These are phyloP conservation scores for Penicillium polonicum DNA, from an alignment of 2,329 filamentous ascomycete genomes.

Conservation along the genomic window DNA sequence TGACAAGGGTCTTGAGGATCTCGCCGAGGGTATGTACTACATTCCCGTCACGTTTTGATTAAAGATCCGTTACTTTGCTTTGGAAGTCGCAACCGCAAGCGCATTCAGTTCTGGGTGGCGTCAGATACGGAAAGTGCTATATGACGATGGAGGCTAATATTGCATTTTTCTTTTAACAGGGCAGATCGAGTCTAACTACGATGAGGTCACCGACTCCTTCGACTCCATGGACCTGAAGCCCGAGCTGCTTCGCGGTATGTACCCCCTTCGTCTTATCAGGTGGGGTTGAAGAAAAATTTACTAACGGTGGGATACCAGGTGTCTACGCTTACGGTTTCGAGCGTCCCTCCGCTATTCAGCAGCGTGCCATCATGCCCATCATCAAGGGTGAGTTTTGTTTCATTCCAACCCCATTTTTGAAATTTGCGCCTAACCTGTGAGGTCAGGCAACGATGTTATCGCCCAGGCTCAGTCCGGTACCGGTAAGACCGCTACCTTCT, in stretches of 20 bases:
- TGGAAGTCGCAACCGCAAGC: background rate
- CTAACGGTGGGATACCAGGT: conserved; percentile 51
- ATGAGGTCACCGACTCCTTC: conserved; percentile 99
- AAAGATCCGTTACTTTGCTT: background rate
- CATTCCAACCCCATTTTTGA: background rate
- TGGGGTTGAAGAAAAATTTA: conserved; percentile 28
- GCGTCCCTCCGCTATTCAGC: conserved; percentile 98
- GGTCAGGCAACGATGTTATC: conserved; percentile 90
- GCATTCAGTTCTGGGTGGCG: conserved; percentile 10
- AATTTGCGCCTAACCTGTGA: conserved; percentile 14
- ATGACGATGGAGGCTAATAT: conserved; percentile 17
- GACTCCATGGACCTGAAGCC: conserved; percentile 96
- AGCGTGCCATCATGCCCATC: conserved; percentile 99
- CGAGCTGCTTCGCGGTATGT: conserved; percentile 90
- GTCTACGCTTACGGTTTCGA: conserved; percentile 99
- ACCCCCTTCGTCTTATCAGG: conserved; percentile 15
- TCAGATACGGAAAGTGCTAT: conserved; percentile 1
- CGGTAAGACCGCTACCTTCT: conserved; percentile 99
- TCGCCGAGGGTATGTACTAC: conserved; percentile 78
- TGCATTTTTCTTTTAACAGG: conserved; percentile 54
- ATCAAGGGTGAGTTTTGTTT: conserved; percentile 80
- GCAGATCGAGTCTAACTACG: conserved; percentile 99
- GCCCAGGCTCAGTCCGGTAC: conserved; percentile 99
- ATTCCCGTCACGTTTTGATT: conserved; percentile 7
- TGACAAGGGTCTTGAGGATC: conserved; percentile 97